phyloP scores from a whole-genome alignment of 2,329 filamentous ascomycete species.

The Arthroderma sp. region DNA sequence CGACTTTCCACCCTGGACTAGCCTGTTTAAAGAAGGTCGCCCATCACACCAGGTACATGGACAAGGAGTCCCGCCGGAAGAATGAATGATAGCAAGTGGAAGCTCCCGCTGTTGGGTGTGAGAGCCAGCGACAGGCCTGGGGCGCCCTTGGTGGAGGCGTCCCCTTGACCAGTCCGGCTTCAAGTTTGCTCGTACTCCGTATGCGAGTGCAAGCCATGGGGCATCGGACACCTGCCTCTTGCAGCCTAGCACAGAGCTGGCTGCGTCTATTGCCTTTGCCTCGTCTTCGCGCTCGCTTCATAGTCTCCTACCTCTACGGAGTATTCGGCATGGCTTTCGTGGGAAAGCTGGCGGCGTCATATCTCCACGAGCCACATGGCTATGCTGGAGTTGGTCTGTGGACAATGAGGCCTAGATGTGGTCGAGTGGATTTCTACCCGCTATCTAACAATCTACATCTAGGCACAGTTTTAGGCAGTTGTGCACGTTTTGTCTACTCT shows the following conservation, averaged over 20 bases:
- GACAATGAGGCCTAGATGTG: not conserved
- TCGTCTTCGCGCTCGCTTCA: no score
- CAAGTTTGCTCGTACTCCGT: not conserved
- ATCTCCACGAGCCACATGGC: not conserved
- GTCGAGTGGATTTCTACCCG: no score
- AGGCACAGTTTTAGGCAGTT: no score
- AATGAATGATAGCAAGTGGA: not conserved
- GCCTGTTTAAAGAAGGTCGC: not conserved
- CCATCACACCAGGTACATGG: not conserved
- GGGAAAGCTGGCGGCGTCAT: not conserved
- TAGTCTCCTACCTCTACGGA: no score
- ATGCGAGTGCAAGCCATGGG: not conserved
- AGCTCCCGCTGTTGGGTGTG: not conserved
- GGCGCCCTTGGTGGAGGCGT: not conserved
- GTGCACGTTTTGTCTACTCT: no score
- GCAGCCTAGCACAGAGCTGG: not conserved
- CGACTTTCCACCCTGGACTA: not conserved
- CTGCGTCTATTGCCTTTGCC: conserved; percentile 2
- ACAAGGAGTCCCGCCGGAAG: not conserved
- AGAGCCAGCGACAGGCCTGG: not conserved
- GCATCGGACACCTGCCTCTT: not conserved
- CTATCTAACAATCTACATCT: no score
- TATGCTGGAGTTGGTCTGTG: not conserved
- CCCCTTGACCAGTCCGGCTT: not conserved
- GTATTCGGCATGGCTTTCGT: no score